phyloP scores from a whole-genome alignment of 129 eudicot species.

The Escallonia herrerae region DNA sequence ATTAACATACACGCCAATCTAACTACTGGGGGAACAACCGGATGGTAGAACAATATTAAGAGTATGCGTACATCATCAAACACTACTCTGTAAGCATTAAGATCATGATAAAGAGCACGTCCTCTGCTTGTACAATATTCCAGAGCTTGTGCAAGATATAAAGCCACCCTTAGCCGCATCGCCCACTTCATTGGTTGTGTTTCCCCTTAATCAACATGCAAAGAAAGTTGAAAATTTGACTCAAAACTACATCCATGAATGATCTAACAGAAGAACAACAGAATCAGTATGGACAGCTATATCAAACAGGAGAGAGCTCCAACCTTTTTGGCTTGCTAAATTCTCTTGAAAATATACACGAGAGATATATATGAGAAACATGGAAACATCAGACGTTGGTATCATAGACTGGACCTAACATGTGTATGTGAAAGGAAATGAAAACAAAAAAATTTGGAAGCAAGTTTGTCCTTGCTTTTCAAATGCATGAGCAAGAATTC shows the following conservation, averaged over 20 bases:
- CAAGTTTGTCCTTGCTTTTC: too few relatives aligned
- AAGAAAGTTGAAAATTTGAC: slow-evolving; percentile 12
- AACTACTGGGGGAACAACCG: slow-evolving; percentile 1
- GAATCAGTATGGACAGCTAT: not conserved
- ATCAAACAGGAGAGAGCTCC: not conserved
- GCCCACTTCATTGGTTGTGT: slow-evolving; percentile 97
- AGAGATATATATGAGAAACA: too few relatives aligned
- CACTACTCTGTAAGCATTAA: slow-evolving; percentile 75
- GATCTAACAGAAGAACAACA: not conserved
- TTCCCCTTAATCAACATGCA: slow-evolving; percentile 63
- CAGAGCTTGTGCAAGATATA: slow-evolving; percentile 79
- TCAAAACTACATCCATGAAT: not conserved
- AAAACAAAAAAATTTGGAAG: too few relatives aligned
- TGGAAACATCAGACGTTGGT: too few relatives aligned
- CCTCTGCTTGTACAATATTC: slow-evolving; percentile 91
- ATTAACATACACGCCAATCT: not conserved
- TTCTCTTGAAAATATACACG: too few relatives aligned
- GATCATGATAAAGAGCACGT: slow-evolving; percentile 83
- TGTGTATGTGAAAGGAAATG: too few relatives aligned
- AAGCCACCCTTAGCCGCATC: slow-evolving; percentile 90
- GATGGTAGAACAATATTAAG: not conserved
- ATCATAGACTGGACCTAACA: too few relatives aligned
- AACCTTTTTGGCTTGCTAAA: too few relatives aligned
- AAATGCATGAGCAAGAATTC: too few relatives aligned
- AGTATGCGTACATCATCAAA: slow-evolving; percentile 64